Evolutionary conservation across 139 green algal genomes (phyloP).

Genomic region (Coelastrella sp.): DNA sequence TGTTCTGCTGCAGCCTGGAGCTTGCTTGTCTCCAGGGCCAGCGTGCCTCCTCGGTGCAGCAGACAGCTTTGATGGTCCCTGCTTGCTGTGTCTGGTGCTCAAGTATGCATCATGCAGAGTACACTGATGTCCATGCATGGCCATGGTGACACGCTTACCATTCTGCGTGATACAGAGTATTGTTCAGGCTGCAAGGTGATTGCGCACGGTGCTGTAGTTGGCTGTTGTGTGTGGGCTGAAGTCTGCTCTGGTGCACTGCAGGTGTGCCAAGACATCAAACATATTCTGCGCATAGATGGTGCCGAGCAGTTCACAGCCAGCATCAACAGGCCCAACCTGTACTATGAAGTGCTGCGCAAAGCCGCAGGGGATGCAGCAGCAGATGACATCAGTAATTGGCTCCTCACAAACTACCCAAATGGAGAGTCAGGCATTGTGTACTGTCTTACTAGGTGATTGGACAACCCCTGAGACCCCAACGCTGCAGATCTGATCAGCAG

Average conservation of each 20-base stretch:
- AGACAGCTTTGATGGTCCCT: no score
- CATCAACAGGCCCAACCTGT: slow-evolving; percentile 83
- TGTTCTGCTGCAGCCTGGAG: not conserved
- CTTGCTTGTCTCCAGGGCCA: no score
- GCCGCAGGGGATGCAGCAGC: slow-evolving; percentile 39
- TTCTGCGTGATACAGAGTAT: no score
- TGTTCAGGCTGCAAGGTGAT: no score
- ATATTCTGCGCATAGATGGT: slow-evolving; percentile 75
- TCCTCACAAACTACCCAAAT: slow-evolving; percentile 55
- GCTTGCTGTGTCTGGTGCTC: no score
- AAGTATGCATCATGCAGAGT: no score
- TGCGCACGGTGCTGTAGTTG: no score
- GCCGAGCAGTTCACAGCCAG: slow-evolving; percentile 73
- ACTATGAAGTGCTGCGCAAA: slow-evolving; percentile 73
- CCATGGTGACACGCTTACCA: no score
- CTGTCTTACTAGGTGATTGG: slow-evolving; percentile 76
- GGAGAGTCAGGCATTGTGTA: slow-evolving; percentile 90
- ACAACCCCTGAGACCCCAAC: not conserved
- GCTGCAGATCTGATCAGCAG: not conserved
- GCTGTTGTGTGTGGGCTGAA: no score
- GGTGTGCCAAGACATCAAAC: slow-evolving; percentile 80
- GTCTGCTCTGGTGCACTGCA: no score
- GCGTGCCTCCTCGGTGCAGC: no score
- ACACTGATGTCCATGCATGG: no score
- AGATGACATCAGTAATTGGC: slow-evolving; percentile 64